Conservation (phyloP, 2,329 filamentous ascomycete species). For the Thielaviopsis ethacetica region DNA sequence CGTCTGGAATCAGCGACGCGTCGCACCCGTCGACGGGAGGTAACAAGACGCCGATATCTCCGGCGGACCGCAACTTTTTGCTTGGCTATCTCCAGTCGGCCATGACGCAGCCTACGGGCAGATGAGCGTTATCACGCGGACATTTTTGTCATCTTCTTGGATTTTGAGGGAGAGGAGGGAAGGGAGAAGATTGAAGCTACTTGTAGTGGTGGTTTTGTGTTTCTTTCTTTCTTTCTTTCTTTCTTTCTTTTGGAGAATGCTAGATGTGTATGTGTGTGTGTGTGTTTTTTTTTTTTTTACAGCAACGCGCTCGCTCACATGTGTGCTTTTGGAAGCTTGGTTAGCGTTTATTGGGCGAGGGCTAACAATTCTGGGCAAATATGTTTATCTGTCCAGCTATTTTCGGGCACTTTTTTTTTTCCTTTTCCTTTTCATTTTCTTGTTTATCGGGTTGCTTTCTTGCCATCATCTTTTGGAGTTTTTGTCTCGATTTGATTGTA, state of each 20-base stretch:
- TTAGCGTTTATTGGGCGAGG: background rate
- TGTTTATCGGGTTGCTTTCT: background rate
- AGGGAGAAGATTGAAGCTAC: too few species aligned
- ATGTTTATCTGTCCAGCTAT: background rate
- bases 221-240: background rate
- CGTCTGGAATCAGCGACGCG: conserved; percentile 23
- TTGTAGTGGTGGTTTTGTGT: too few species aligned
- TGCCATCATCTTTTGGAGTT: background rate
- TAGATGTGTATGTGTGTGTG: background rate
- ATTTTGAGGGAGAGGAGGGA: too few species aligned
- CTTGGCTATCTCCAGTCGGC: conserved; percentile 54
- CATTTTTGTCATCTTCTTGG: too few species aligned
- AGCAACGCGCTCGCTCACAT: background rate
- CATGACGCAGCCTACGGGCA: conserved; percentile 18
- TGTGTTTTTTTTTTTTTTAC: background rate
- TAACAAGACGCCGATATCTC: conserved; percentile 41
- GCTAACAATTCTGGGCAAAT: background rate
- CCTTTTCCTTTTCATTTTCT: background rate
- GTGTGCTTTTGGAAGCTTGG: background rate
- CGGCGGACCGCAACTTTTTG: conserved; percentile 60
- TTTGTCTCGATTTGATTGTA: background rate
- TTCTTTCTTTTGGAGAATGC: background rate
- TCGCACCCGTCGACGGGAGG: conserved; percentile 24
- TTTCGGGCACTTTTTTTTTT: background rate
- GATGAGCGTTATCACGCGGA: background rate